A percentile compares a stretch with the other conserved stretches of the same genome.
phyloP scores from a whole-genome alignment of 371 early-diverging fungal genomes.

The Mortierella sp. region DNA sequence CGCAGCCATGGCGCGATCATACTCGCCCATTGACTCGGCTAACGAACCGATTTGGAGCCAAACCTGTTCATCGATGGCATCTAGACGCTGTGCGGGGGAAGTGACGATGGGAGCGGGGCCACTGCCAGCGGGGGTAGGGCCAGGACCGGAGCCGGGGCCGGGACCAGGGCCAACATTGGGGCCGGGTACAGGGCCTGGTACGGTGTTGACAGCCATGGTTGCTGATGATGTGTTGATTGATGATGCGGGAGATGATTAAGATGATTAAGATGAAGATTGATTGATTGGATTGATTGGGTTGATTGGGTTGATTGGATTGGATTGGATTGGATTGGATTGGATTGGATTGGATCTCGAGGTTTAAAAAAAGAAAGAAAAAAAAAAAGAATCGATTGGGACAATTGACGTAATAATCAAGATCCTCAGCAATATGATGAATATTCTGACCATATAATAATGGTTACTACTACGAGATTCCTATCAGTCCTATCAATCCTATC shows the following conservation, averaged over 20 bases:
- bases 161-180: slow-evolving; percentile 22
- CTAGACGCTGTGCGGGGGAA: slow-evolving; percentile 72
- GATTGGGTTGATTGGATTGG: not conserved
- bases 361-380: not conserved
- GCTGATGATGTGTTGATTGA: not conserved
- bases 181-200: slow-evolving; percentile 29
- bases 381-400: not conserved
- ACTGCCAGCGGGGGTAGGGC: slow-evolving; percentile 18
- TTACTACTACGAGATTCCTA: no score
- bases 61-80: slow-evolving; percentile 78
- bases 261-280: no score
- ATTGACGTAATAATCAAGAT: no score
- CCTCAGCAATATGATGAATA: no score
- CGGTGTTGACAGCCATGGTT: slow-evolving; percentile 24
- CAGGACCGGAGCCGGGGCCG: slow-evolving; percentile 25
- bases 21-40: slow-evolving; percentile 82
- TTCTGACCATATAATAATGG: no score
- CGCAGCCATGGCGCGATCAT: slow-evolving; percentile 82
- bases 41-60: slow-evolving; percentile 82
- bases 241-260: no score
- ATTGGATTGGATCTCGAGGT: not conserved
- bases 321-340: not conserved
- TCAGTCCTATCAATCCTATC: no score
- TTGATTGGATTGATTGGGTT: not conserved
- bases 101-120: slow-evolving; percentile 37